These are phyloP conservation scores for Mycena kentingensis DNA, from an alignment of 768 basidiomycete genomes.

Conservation along the genomic window DNA sequence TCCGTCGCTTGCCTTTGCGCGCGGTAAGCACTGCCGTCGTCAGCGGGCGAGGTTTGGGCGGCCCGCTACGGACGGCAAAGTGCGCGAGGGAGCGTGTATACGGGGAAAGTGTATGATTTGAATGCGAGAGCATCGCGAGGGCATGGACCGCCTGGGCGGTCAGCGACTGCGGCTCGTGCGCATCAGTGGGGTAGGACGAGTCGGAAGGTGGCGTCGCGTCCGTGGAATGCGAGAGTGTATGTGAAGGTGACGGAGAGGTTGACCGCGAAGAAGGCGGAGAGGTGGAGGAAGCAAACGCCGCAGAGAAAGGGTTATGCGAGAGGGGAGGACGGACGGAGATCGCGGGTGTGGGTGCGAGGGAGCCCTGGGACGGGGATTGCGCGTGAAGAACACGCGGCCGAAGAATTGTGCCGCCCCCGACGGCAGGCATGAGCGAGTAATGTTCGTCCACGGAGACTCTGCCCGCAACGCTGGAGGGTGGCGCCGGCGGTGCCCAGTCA, in stretches of 20 bases:
- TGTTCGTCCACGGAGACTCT: too few species aligned
- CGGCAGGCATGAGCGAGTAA: slow-evolving; percentile 88
- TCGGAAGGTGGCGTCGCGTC: slow-evolving; percentile 18
- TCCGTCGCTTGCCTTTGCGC: slow-evolving; percentile 19
- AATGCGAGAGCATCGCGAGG: slow-evolving; percentile 80
- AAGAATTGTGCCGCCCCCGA: slow-evolving; percentile 86
- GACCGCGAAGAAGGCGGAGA: slow-evolving; percentile 18
- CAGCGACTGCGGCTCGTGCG: slow-evolving; percentile 56
- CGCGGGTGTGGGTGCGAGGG: slow-evolving; percentile 31
- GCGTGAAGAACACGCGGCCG: slow-evolving; percentile 85
- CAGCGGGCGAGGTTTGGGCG: slow-evolving; percentile 47
- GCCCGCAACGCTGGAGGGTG: slow-evolving; percentile 39
- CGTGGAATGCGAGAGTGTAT: slow-evolving; percentile 20
- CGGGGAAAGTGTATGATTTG: slow-evolving; percentile 92
- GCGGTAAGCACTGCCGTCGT: not conserved
- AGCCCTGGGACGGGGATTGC: slow-evolving; percentile 71
- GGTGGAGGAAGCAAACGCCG: slow-evolving; percentile 18
- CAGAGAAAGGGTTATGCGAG: slow-evolving; percentile 22
- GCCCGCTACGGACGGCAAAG: slow-evolving; percentile 89
- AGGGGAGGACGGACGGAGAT: slow-evolving; percentile 22
- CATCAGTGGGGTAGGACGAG: slow-evolving; percentile 35
- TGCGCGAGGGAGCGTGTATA: slow-evolving; percentile 90
- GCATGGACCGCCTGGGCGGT: slow-evolving; percentile 80
- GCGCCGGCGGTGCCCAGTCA: slow-evolving; percentile 62
- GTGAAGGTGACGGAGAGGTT: slow-evolving; percentile 23